Base-by-base conservation (phyloP, 352 stramenopile species). In the Globisporangium megalacanthum region DNA sequence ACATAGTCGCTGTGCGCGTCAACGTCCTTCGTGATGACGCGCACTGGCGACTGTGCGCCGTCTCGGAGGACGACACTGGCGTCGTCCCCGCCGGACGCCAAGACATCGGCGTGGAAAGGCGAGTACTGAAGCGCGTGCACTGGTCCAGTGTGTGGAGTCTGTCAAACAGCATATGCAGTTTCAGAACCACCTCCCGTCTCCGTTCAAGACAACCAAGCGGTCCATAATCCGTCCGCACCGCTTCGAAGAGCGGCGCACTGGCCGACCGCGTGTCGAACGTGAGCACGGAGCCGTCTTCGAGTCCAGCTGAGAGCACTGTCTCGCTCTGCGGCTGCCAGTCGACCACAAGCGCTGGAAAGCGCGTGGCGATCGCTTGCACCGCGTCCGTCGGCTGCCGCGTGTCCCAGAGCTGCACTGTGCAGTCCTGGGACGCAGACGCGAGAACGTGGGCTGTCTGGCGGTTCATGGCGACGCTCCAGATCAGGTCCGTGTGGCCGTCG, bases 371-470 rank as follows among this genome's bases (percentile, higher is more conserved):
- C 9, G 65, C 63, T 25, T 79, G 62, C 22, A 73, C 56, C 0
- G 76, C 69, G 4, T 65, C 54, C 46, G 77, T 68, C 37, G 72
- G 64, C 37, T 72, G 66, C n/a, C 83, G 81, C 45, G 75, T 65
- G 56, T 94, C 81, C 83, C 83, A 94, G 19, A 94, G 55, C 46
- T 84, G 75, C 45, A 91, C 79, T 1, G 79, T 88, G 35, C 66
- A 60, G 56, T 94, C 83, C 41, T 92, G 79, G 11, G 81, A 81
- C 0, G 76, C 77, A 17, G 81, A 83, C 17, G 74, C 83, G 15
- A 88, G 61, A 52, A 83, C 19, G 45, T 77, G 64, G 2, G 69
- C 68, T 31, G 77, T 56, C 15, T 47, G 59, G 1, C 72, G 70
- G 45, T 75, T 85, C 67, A 76, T 77, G 5, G 70, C 69, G 29